Evolutionary conservation across 1,284 basidiomycete genomes (phyloP).

Genomic region (Takashimella tepidaria): DNA sequence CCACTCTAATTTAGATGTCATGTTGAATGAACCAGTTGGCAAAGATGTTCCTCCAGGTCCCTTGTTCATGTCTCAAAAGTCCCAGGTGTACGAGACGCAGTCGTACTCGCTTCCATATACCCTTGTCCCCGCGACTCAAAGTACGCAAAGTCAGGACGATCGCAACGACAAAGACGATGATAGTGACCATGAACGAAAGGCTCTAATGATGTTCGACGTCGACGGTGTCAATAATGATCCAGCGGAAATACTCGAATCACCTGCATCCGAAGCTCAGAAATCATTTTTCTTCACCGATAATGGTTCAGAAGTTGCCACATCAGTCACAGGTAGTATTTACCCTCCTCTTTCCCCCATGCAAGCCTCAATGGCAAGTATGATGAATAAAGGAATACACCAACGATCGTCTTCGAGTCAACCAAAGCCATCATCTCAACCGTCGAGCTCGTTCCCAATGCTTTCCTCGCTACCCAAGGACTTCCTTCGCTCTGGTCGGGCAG

Average conservation of each 20-base stretch:
- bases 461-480: conserved; percentile 10
- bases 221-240: not conserved
- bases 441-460: conserved; percentile 13
- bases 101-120: not conserved
- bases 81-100: not conserved
- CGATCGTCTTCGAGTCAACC: not conserved
- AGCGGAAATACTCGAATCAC: not conserved
- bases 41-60: not conserved
- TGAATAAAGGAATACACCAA: too few species aligned
- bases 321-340: not conserved
- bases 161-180: not conserved
- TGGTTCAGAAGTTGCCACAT: not conserved
- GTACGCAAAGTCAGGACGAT: not conserved
- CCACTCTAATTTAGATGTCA: not conserved
- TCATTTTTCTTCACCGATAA: not conserved
- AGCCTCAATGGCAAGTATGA: not conserved
- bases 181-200: not conserved
- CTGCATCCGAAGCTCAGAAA: not conserved
- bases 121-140: not conserved
- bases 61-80: not conserved
- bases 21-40: not conserved
- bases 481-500: conserved; percentile 6
- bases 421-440: not conserved
- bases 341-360: conserved; percentile 1
- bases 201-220: too few species aligned